A percentile compares a stretch with the other conserved stretches of the same genome.
Evolutionary conservation across 2,329 filamentous ascomycete species (phyloP).

Genomic region (Pseudogymnoascus verrucosus): DNA sequence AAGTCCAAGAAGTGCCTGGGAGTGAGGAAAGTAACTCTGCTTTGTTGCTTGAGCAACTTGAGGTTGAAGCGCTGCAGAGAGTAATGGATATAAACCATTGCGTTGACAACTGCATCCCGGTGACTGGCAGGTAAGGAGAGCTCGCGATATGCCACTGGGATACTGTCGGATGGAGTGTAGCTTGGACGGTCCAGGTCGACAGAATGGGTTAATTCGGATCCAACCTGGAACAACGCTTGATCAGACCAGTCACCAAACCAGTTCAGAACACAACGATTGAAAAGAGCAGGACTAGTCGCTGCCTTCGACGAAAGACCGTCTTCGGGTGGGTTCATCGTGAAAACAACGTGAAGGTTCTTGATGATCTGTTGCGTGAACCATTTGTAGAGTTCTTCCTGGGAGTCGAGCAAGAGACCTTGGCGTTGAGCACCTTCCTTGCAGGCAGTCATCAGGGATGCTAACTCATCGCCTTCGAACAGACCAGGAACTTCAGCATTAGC

Average conservation of each 20-base stretch:
- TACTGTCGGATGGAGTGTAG: conserved; percentile 79
- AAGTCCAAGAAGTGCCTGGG: conserved; percentile 97
- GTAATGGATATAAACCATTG: conserved; percentile 98
- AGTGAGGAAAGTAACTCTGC: conserved; percentile 85
- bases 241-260: conserved; percentile 99
- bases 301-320: conserved; percentile 92
- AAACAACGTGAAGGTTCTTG: conserved; percentile 97
- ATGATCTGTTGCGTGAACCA: conserved; percentile 99
- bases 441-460: conserved; percentile 96
- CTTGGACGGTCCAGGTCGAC: conserved; percentile 86
- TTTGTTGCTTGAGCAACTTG: conserved; percentile 84
- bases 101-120: conserved; percentile 86
- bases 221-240: conserved; percentile 96
- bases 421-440: conserved; percentile 97
- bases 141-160: conserved; percentile 85
- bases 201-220: conserved; percentile 89
- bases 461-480: conserved; percentile 98
- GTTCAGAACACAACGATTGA: conserved; percentile 99
- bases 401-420: conserved; percentile 90
- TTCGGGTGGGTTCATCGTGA: conserved; percentile 99
- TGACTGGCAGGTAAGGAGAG: conserved; percentile 80
- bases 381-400: conserved; percentile 98
- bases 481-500: conserved; percentile 99
- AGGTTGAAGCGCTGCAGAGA: conserved; percentile 85
- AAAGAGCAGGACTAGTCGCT: conserved; percentile 92